These are phyloP conservation scores for Russula ochroleuca DNA, from an alignment of 768 basidiomycete species.

Conservation along the genomic window DNA sequence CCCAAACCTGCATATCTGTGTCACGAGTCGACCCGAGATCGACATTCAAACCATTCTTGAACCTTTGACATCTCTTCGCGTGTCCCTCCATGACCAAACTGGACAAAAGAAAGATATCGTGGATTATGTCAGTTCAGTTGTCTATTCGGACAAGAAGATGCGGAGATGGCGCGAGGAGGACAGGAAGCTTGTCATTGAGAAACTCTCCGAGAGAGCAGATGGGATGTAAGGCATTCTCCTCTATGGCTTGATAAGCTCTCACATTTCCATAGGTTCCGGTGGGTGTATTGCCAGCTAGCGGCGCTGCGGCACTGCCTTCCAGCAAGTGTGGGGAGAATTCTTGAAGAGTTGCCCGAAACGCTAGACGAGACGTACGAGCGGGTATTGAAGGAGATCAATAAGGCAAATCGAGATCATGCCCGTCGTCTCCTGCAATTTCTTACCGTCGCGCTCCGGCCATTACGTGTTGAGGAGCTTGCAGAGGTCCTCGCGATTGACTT, in stretches of 20 bases:
- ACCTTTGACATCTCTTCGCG: neutral
- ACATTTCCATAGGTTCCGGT: neutral
- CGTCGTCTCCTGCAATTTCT: slow-evolving; percentile 17
- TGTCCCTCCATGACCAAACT: slow-evolving; percentile 6
- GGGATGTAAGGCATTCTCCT: slow-evolving; percentile 3
- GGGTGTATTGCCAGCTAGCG: neutral
- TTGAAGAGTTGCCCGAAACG: slow-evolving; percentile 2
- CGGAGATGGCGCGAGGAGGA: slow-evolving; percentile 17
- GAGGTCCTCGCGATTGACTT: slow-evolving; percentile 19
- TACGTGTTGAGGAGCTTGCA: slow-evolving; percentile 5
- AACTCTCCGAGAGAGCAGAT: neutral
- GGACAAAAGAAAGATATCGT: slow-evolving; percentile 8
- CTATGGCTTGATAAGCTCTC: neutral
- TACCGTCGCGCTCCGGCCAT: neutral
- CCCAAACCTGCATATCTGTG: neutral
- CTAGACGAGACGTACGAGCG: slow-evolving; percentile 6
- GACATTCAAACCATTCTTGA: neutral
- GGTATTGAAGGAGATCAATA: neutral
- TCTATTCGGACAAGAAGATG: slow-evolving; percentile 8
- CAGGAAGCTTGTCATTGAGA: neutral
- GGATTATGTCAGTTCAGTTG: neutral
- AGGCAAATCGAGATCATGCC: neutral
- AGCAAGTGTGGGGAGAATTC: neutral
- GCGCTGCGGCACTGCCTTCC: neutral
- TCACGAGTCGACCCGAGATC: neutral